phyloP scores from a whole-genome alignment of 176 grass and related monocot genomes.

The Triticum turgidum region DNA sequence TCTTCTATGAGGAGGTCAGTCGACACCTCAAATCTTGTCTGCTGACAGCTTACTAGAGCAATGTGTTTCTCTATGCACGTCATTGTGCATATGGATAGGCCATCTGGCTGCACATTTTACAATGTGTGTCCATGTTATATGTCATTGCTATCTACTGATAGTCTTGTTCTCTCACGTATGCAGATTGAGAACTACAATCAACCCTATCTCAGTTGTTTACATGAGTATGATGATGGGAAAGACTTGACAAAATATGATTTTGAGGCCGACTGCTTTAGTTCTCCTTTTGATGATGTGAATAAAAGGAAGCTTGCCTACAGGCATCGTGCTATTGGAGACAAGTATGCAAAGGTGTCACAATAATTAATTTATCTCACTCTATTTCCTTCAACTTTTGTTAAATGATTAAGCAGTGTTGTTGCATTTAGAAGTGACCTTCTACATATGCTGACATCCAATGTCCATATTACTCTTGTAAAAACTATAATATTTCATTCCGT shows the following conservation, averaged over 20 bases:
- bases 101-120: background rate
- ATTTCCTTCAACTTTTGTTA: constrained; percentile 27
- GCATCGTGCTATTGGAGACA: constrained; percentile 72
- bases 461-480: background rate
- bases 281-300: constrained; percentile 75
- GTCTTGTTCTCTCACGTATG: constrained; percentile 21
- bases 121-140: background rate
- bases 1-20: constrained; percentile 89
- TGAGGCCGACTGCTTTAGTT: constrained; percentile 66
- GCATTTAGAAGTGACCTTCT: background rate
- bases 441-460: background rate
- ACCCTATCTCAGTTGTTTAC: constrained; percentile 75
- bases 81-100: background rate
- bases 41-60: background rate
- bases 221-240: constrained; percentile 80
- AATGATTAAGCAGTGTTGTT: constrained; percentile 7
- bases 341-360: constrained; percentile 74
- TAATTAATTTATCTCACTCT: constrained; percentile 19
- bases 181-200: constrained; percentile 95
- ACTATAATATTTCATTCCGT: constrained; percentile 1
- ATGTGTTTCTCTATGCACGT: background rate
- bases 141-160: constrained; percentile 2
- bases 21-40: background rate
- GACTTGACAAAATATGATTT: constrained; percentile 85
- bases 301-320: constrained; percentile 96